A percentile compares a stretch with the other conserved stretches of the same genome.
phyloP scores from a whole-genome alignment of 805 yeast species.

The Saccharomycopsis babjevae region DNA sequence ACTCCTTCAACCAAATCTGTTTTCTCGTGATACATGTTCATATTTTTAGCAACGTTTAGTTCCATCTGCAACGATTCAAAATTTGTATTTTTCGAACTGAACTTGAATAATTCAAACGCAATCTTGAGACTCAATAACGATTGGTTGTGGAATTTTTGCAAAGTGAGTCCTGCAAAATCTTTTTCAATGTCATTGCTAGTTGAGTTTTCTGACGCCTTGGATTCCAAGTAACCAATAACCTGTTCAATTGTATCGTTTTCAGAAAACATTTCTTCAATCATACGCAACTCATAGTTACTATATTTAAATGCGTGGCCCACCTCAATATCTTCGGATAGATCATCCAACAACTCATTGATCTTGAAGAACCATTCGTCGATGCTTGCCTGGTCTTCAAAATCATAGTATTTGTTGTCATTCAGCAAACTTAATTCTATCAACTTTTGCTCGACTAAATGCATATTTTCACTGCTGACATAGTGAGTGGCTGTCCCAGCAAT shows the following conservation, averaged over 20 bases:
- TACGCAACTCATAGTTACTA: conserved; percentile 42
- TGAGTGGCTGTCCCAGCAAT: conserved; percentile 84
- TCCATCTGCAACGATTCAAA: conserved; percentile 62
- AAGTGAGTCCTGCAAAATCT: conserved; percentile 52
- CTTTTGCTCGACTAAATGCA: conserved; percentile 51
- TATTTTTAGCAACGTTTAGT: conserved; percentile 63
- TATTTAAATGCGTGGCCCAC: conserved; percentile 49
- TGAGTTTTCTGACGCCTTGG: conserved; percentile 31
- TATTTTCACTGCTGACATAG: conserved; percentile 57
- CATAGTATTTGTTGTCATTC: conserved; percentile 7
- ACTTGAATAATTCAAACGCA: conserved; percentile 54
- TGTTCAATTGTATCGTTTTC: conserved; percentile 37
- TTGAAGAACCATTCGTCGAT: conserved; percentile 35
- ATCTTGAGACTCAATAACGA: conserved; percentile 72
- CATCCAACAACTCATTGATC: conserved; percentile 55
- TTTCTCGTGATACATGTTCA: conserved; percentile 43
- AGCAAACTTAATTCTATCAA: conserved; percentile 44
- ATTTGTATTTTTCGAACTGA: conserved; percentile 47
- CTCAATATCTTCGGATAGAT: conserved; percentile 53
- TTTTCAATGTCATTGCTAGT: conserved; percentile 24
- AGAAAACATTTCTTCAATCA: conserved; percentile 53
- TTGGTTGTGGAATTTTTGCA: conserved; percentile 48
- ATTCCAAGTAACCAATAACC: conserved; percentile 42
- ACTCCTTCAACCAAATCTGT: conserved; percentile 63
- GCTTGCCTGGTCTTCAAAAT: conserved; percentile 20